These are phyloP conservation scores for Aspergillus transmontanensis DNA, from an alignment of 2,329 filamentous ascomycete species.

Conservation along the genomic window DNA sequence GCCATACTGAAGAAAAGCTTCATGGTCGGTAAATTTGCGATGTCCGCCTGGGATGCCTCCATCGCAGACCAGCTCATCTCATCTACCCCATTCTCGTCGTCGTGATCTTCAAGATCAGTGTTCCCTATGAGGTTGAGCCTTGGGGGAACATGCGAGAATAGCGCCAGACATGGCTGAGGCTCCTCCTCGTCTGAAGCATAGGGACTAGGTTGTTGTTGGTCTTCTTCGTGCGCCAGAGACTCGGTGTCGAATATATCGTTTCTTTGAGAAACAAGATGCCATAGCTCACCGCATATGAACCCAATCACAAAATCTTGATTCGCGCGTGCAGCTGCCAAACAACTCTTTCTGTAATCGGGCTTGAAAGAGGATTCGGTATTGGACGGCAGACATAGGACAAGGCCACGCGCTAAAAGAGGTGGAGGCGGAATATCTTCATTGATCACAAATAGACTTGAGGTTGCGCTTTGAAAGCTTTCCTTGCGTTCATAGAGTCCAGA, in stretches of 20 bases:
- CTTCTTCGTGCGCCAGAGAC: slow-evolving; percentile 17
- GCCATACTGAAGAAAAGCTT: slow-evolving; percentile 16
- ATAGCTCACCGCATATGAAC: slow-evolving; percentile 39
- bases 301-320: slow-evolving; percentile 46
- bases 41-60: slow-evolving; percentile 6
- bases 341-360: slow-evolving; percentile 36
- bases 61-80: slow-evolving; percentile 2
- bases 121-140: slow-evolving; percentile 14
- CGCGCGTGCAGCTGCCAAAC: slow-evolving; percentile 40
- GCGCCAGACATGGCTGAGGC: slow-evolving; percentile 13
- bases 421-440: slow-evolving; percentile 32
- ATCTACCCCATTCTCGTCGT: slow-evolving; percentile 10
- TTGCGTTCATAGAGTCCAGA: slow-evolving; percentile 12
- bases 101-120: slow-evolving; percentile 16
- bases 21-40: slow-evolving; percentile 13
- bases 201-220: slow-evolving; percentile 19
- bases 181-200: slow-evolving; percentile 21
- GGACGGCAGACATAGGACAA: slow-evolving; percentile 41
- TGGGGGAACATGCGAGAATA: slow-evolving; percentile 22
- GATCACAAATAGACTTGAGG: slow-evolving; percentile 18
- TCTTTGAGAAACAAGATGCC: slow-evolving; percentile 34
- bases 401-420: slow-evolving; percentile 39
- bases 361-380: slow-evolving; percentile 34
- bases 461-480: slow-evolving; percentile 13
- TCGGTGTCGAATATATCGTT: slow-evolving; percentile 31